Conservation (phyloP, 805 yeast genomes). For the Tanozyma kutaoensis region DNA sequence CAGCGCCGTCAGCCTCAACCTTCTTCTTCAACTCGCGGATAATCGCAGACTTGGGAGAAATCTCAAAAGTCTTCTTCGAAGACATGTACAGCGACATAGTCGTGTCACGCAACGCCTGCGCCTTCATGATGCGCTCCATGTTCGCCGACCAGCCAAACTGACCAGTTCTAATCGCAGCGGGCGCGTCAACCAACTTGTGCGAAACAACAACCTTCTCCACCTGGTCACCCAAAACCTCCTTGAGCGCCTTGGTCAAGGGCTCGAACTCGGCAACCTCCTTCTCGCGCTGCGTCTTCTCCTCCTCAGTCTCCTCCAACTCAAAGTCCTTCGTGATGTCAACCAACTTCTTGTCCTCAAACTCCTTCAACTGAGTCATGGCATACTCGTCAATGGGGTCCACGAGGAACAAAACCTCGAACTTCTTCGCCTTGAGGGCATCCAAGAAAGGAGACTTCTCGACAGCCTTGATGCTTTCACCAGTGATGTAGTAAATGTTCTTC, state of each 20-base stretch:
- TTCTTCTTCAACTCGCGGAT: slow-evolving; percentile 91
- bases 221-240: slow-evolving; percentile 95
- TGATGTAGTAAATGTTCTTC: slow-evolving; percentile 97
- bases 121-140: slow-evolving; percentile 99
- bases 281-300: slow-evolving; percentile 93
- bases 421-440: slow-evolving; percentile 96
- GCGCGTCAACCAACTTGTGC: slow-evolving; percentile 93
- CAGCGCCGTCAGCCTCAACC: slow-evolving; percentile 95
- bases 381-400: slow-evolving; percentile 99
- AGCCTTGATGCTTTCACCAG: slow-evolving; percentile 97
- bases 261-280: slow-evolving; percentile 85
- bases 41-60: slow-evolving; percentile 92
- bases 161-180: slow-evolving; percentile 99
- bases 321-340: slow-evolving; percentile 99
- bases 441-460: slow-evolving; percentile 99
- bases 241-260: slow-evolving; percentile 87
- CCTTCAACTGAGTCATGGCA: slow-evolving; percentile 98
- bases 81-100: slow-evolving; percentile 99
- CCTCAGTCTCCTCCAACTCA: slow-evolving; percentile 96
- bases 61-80: slow-evolving; percentile 97
- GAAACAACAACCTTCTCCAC: slow-evolving; percentile 99
- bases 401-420: slow-evolving; percentile 94
- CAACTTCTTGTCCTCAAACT: slow-evolving; percentile 97
- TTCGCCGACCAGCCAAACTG: slow-evolving; percentile 99
- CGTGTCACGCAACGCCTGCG: slow-evolving; percentile 98